Conservation (phyloP, 2,329 filamentous ascomycete genomes). For the Hypoxylon sp. region DNA sequence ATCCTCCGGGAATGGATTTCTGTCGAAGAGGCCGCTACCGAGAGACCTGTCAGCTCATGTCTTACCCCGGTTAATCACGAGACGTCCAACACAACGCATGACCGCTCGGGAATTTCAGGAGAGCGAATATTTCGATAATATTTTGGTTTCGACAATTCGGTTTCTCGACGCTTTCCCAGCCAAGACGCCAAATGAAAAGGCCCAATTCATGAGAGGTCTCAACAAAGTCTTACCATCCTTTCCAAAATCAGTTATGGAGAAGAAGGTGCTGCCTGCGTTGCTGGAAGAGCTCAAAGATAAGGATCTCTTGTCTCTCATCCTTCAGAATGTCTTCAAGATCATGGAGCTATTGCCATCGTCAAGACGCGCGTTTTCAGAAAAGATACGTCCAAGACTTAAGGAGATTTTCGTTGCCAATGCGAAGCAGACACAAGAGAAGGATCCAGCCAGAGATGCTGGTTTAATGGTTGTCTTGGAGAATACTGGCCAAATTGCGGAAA, state of each 20-base stretch:
- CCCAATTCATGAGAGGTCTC: constrained; percentile 90
- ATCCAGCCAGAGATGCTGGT: constrained; percentile 87
- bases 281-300: constrained; percentile 95
- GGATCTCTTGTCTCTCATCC: constrained; percentile 84
- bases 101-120: constrained; percentile 93
- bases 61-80: constrained; percentile 86
- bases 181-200: constrained; percentile 92
- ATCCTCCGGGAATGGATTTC: constrained; percentile 84
- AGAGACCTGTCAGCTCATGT: constrained; percentile 82
- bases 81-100: constrained; percentile 88
- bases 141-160: constrained; percentile 94
- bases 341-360: constrained; percentile 82
- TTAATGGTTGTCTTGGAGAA: constrained; percentile 93
- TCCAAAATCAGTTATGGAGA: constrained; percentile 92
- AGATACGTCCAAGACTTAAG: constrained; percentile 85
- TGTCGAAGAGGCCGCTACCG: constrained; percentile 84
- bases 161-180: constrained; percentile 93
- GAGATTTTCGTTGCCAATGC: constrained; percentile 81
- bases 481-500: constrained; percentile 80
- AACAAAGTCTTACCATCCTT: constrained; percentile 91
- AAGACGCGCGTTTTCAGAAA: constrained; percentile 84
- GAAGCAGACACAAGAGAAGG: constrained; percentile 77
- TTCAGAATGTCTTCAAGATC: constrained; percentile 95
- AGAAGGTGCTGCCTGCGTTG: constrained; percentile 90
- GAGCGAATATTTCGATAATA: constrained; percentile 96